phyloP scores from a whole-genome alignment of 352 stramenopile genomes.

The Phytophthora sojae region DNA sequence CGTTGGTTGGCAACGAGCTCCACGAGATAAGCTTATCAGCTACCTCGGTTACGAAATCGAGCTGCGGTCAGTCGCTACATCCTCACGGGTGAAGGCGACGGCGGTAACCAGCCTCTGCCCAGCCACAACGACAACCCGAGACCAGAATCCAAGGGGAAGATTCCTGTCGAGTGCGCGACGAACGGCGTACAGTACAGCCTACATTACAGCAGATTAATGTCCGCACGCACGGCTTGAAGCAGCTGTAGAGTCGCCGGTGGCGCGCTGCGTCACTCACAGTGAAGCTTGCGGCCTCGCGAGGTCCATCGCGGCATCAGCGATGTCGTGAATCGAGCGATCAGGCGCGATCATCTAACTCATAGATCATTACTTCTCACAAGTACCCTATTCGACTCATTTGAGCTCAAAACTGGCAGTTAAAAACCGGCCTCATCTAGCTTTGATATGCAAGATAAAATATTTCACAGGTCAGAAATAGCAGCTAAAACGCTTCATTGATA shows the following conservation, averaged over 20 bases:
- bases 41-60: no score
- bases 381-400: background rate
- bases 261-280: background rate
- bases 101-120: background rate
- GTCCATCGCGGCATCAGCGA: background rate
- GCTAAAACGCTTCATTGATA: no score
- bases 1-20: no score
- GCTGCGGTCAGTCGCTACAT: background rate
- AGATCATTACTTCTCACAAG: slow-evolving; percentile 5
- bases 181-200: no score
- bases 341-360: slow-evolving; percentile 2
- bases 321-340: background rate
- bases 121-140: slow-evolving; percentile 2
- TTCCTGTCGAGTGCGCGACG: no score
- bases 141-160: slow-evolving; percentile 12
- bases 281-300: background rate
- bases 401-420: background rate
- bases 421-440: background rate
- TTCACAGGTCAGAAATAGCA: background rate
- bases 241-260: slow-evolving; percentile 5
- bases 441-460: background rate
- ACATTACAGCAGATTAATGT: background rate
- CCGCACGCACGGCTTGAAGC: slow-evolving; percentile 8
- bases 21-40: no score
- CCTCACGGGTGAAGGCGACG: slow-evolving; percentile 1